phyloP scores from a whole-genome alignment of 345 rosid species.

The Eucalyptus curtisii region DNA sequence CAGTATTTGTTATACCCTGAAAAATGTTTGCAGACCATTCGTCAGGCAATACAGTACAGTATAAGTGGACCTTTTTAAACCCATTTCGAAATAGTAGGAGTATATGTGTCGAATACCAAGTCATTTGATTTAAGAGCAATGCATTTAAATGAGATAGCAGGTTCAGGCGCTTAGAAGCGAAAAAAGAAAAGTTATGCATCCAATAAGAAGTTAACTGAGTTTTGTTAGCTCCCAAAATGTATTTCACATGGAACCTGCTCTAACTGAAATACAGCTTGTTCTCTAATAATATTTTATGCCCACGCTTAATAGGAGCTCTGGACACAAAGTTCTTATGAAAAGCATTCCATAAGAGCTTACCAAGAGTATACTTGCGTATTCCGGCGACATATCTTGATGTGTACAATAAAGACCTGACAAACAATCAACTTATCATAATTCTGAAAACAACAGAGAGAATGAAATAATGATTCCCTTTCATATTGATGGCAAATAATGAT shows the following conservation, averaged over 20 bases:
- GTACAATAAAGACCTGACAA: conserved; percentile 75
- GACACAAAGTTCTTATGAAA: background rate
- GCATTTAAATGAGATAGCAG: background rate
- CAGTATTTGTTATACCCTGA: conserved; percentile 88
- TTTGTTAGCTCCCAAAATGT: background rate
- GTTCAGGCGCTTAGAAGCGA: background rate
- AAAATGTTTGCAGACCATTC: background rate
- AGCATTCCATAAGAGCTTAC: conserved; percentile 10
- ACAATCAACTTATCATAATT: background rate
- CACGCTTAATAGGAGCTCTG: background rate
- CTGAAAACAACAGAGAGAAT: background rate
- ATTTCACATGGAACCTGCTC: background rate
- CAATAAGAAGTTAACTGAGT: background rate
- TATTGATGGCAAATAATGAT: background rate
- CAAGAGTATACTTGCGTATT: conserved; percentile 91
- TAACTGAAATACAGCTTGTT: background rate
- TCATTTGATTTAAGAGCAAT: background rate
- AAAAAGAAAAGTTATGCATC: background rate
- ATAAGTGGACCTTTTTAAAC: background rate
- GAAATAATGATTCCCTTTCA: background rate
- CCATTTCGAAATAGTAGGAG: background rate
- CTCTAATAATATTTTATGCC: background rate
- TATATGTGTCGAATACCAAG: background rate
- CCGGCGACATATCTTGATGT: conserved; percentile 95
- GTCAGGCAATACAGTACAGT: background rate